These are phyloP conservation scores for Fraxinus latifolia DNA, from an alignment of 305 asterid species.

Conservation along the genomic window DNA sequence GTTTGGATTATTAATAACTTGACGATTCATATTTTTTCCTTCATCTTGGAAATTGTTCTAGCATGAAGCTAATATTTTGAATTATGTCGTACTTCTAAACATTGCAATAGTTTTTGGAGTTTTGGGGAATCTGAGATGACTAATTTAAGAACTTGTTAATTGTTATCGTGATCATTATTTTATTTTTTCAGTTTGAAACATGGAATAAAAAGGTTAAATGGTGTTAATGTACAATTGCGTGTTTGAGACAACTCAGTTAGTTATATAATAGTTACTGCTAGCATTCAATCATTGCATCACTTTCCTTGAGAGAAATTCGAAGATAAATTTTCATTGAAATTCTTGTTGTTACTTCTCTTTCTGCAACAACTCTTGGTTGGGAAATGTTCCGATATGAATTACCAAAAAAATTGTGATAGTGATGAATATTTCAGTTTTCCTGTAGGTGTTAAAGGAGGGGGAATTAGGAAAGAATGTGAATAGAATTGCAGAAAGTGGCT, in stretches of 20 bases:
- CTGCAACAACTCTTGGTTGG: not conserved
- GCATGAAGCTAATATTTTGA: not conserved
- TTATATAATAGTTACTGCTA: not conserved
- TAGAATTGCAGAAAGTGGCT: conserved; percentile 58
- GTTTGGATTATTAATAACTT: not conserved
- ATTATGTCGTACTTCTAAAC: not conserved
- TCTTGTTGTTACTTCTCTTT: conserved; percentile 10
- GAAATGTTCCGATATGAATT: not conserved
- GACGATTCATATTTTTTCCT: not conserved
- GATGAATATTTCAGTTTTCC: conserved; percentile 31
- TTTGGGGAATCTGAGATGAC: not conserved
- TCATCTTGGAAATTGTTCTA: not conserved
- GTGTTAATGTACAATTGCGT: not conserved
- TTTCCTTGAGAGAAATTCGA: not conserved
- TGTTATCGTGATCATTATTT: not conserved
- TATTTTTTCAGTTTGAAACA: not conserved
- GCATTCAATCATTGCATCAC: not conserved
- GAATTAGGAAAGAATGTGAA: conserved; percentile 50
- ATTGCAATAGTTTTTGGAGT: not conserved
- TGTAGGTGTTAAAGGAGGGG: conserved; percentile 74
- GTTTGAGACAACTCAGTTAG: not conserved
- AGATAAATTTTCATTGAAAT: not conserved
- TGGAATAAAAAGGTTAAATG: not conserved
- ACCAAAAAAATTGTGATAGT: conserved; percentile 32
- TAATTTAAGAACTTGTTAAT: not conserved